These are phyloP conservation scores for Xylaria sp. DNA, from an alignment of 2,329 filamentous ascomycete species.

Conservation along the genomic window DNA sequence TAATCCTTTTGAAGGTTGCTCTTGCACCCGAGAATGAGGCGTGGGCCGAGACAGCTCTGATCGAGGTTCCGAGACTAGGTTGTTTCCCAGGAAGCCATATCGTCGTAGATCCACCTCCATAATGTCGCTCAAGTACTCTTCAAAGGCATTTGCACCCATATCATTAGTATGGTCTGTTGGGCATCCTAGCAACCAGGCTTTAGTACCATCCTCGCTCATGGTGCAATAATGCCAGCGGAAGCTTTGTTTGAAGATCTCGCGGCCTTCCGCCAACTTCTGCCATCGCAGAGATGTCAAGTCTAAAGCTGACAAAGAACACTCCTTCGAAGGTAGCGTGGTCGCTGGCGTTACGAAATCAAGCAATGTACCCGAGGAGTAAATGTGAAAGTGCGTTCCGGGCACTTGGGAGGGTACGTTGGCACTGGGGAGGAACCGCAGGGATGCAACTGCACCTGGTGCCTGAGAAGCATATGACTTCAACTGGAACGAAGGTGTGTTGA, in stretches of 20 bases:
- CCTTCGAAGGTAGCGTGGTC: constrained; percentile 75
- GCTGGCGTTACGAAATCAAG: constrained; percentile 93
- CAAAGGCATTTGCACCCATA: constrained; percentile 63
- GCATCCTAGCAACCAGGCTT: constrained; percentile 94
- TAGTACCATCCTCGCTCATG: constrained; percentile 89
- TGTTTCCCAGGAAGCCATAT: constrained; percentile 85
- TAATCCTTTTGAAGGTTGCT: constrained; percentile 60
- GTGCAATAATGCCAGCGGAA: constrained; percentile 99
- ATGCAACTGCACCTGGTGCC: constrained; percentile 83
- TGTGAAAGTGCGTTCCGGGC: constrained; percentile 89
- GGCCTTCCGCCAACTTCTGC: constrained; percentile 91
- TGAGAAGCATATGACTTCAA: constrained; percentile 71
- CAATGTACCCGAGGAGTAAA: constrained; percentile 86
- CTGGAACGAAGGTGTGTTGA: constrained; percentile 61
- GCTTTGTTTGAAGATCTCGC: constrained; percentile 85
- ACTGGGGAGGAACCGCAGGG: constrained; percentile 83
- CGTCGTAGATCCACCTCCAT: constrained; percentile 88
- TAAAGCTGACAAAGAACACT: constrained; percentile 85
- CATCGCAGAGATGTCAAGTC: constrained; percentile 84
- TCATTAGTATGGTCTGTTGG: constrained; percentile 67
- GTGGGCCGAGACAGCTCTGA: constrained; percentile 45
- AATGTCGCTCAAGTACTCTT: constrained; percentile 91
- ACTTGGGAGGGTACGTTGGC: constrained; percentile 82
- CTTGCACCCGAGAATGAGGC: constrained; percentile 41
- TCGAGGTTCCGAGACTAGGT: constrained; percentile 52